phyloP scores from a whole-genome alignment of 148 eudicot species.

The Camellia sinensis region DNA sequence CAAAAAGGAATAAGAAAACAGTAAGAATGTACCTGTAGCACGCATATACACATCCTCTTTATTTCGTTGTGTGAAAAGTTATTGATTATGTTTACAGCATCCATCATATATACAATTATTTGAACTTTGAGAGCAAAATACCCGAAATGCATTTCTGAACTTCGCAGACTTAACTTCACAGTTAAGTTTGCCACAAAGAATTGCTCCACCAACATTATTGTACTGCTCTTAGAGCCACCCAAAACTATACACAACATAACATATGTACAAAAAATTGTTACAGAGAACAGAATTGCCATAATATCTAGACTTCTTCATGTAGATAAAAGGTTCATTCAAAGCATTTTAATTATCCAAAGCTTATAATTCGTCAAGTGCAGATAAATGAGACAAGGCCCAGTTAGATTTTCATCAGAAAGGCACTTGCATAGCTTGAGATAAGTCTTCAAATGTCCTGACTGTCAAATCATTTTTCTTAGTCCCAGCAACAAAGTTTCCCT shows the following conservation, averaged over 20 bases:
- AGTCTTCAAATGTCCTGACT: constrained; percentile 49
- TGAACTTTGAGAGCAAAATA: constrained; percentile 3
- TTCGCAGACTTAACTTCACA: background rate
- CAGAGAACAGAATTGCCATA: background rate
- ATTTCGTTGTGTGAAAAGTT: background rate
- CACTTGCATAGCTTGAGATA: constrained; percentile 71
- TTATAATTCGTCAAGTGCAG: constrained; percentile 56
- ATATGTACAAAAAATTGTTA: background rate
- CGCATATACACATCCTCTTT: background rate
- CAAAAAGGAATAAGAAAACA: background rate
- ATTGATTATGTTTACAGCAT: background rate
- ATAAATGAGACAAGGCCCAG: constrained; percentile 80
- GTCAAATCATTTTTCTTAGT: constrained; percentile 53
- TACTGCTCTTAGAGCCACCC: constrained; percentile 12
- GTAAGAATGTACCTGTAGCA: background rate
- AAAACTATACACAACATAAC: constrained; percentile 6
- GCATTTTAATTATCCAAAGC: constrained; percentile 78
- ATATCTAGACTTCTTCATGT: background rate
- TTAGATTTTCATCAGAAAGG: constrained; percentile 70
- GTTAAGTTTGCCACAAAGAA: background rate
- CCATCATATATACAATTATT: constrained; percentile 15
- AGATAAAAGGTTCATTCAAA: constrained; percentile 21
- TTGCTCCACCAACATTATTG: constrained; percentile 1
- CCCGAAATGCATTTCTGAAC: constrained; percentile 3
- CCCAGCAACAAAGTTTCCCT: constrained; percentile 76